Conservation (phyloP, 768 basidiomycete species). For the Rhizopogon vulgaris region DNA sequence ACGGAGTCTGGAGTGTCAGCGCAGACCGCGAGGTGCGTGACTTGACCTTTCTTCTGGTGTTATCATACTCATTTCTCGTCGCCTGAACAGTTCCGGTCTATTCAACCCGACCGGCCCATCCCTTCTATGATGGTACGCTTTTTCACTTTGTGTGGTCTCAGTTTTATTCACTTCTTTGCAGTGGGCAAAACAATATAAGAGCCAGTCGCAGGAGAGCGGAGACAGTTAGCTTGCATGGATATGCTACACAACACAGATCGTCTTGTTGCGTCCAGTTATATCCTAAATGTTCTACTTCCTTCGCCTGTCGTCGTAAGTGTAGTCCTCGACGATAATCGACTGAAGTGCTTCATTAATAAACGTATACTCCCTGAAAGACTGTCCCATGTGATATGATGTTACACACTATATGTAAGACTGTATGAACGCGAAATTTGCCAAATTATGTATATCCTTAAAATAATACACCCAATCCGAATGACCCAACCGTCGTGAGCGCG, state of each 20-base stretch:
- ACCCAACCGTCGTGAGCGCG: no score
- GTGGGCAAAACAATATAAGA: constrained; percentile 49
- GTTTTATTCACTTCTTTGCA: constrained; percentile 13
- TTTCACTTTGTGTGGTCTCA: not conserved
- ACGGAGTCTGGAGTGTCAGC: constrained; percentile 64
- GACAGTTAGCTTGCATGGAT: not conserved
- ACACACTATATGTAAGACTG: no score
- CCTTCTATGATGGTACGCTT: constrained; percentile 70
- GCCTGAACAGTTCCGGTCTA: constrained; percentile 43
- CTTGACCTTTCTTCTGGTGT: constrained; percentile 4
- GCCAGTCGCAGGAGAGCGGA: constrained; percentile 9
- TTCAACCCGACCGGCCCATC: constrained; percentile 61
- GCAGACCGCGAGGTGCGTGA: constrained; percentile 71
- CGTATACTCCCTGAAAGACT: no score
- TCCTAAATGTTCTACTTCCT: not conserved
- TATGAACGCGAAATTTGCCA: no score
- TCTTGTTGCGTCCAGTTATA: not conserved
- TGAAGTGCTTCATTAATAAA: not conserved
- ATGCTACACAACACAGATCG: not conserved
- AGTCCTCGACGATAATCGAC: not conserved
- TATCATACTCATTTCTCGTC: not conserved
- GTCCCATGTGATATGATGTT: no score
- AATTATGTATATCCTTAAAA: no score
- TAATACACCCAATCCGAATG: no score
- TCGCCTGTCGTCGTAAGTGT: not conserved